These are phyloP conservation scores for Cyphellophora attinorum DNA, from an alignment of 2,329 filamentous ascomycete species.

Conservation along the genomic window DNA sequence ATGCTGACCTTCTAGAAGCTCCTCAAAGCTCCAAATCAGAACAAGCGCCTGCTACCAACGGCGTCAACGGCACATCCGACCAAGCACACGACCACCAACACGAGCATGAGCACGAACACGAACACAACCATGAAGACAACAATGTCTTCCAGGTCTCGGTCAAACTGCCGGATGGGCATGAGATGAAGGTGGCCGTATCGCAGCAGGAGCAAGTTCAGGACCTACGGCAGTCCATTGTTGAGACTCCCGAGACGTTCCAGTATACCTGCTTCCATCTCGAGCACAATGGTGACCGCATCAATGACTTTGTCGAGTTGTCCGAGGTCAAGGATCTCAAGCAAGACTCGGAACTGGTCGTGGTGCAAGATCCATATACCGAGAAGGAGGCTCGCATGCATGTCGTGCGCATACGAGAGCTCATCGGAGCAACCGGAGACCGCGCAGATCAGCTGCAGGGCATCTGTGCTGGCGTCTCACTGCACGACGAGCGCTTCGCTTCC, in stretches of 20 bases:
- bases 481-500: constrained; percentile 58
- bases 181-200: constrained; percentile 82
- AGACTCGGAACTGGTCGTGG: constrained; percentile 68
- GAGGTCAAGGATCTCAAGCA: constrained; percentile 72
- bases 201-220: constrained; percentile 95
- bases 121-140: constrained; percentile 13
- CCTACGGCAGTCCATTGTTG: constrained; percentile 91
- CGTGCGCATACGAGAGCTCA: constrained; percentile 80
- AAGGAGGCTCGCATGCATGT: constrained; percentile 96
- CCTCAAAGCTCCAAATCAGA: constrained; percentile 1
- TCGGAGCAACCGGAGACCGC: constrained; percentile 82
- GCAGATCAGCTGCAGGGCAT: constrained; percentile 82
- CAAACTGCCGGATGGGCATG: constrained; percentile 69
- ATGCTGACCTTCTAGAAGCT: not conserved
- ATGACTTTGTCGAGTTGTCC: constrained; percentile 87
- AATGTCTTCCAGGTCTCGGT: constrained; percentile 64
- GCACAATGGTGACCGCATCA: constrained; percentile 77
- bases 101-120: constrained; percentile 15
- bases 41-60: constrained; percentile 9
- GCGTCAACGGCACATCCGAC: constrained; percentile 8
- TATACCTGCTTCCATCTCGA: constrained; percentile 99
- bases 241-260: constrained; percentile 84
- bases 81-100: constrained; percentile 10
- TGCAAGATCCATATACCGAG: constrained; percentile 95
- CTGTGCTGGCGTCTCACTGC: constrained; percentile 73